phyloP scores from a whole-genome alignment of 2,329 filamentous ascomycete genomes.

The Fusarium sp. region DNA sequence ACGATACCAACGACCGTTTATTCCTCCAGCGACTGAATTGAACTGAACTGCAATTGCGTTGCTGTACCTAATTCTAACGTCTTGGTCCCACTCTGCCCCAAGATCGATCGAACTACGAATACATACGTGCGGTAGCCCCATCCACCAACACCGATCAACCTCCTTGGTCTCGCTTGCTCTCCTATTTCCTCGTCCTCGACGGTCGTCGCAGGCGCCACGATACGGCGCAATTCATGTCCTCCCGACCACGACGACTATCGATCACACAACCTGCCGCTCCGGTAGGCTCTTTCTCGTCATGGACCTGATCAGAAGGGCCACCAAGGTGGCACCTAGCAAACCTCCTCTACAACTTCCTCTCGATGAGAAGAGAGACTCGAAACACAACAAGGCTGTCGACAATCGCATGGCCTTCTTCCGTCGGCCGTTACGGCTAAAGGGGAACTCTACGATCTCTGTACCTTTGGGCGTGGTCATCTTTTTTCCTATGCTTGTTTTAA shows the following conservation, averaged over 20 bases:
- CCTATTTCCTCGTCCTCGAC: slow-evolving; percentile 32
- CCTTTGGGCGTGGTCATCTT: slow-evolving; percentile 92
- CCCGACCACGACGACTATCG: slow-evolving; percentile 47
- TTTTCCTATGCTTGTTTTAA: slow-evolving; percentile 90
- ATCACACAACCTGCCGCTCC: slow-evolving; percentile 56
- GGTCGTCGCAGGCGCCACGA: slow-evolving; percentile 42
- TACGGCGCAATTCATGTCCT: slow-evolving; percentile 46
- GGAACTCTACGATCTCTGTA: slow-evolving; percentile 92
- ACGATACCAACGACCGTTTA: slow-evolving; percentile 35
- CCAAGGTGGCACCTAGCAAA: slow-evolving; percentile 60
- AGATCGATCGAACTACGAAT: slow-evolving; percentile 27
- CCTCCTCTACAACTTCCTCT: slow-evolving; percentile 58
- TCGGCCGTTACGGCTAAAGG: slow-evolving; percentile 86
- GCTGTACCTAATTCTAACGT: slow-evolving; percentile 17
- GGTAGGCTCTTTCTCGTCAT: slow-evolving; percentile 54
- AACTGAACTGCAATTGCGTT: slow-evolving; percentile 13
- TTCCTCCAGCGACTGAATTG: slow-evolving; percentile 1
- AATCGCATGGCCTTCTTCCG: slow-evolving; percentile 81
- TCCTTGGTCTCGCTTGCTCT: slow-evolving; percentile 5
- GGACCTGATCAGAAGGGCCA: slow-evolving; percentile 69
- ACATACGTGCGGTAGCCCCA: slow-evolving; percentile 13
- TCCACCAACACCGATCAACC: slow-evolving; percentile 20
- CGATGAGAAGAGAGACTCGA: slow-evolving; percentile 61
- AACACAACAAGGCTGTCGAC: slow-evolving; percentile 55
- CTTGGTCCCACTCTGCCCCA: slow-evolving; percentile 18